phyloP scores from a whole-genome alignment of 2,329 filamentous ascomycete species.

The Aspergillus piperis region DNA sequence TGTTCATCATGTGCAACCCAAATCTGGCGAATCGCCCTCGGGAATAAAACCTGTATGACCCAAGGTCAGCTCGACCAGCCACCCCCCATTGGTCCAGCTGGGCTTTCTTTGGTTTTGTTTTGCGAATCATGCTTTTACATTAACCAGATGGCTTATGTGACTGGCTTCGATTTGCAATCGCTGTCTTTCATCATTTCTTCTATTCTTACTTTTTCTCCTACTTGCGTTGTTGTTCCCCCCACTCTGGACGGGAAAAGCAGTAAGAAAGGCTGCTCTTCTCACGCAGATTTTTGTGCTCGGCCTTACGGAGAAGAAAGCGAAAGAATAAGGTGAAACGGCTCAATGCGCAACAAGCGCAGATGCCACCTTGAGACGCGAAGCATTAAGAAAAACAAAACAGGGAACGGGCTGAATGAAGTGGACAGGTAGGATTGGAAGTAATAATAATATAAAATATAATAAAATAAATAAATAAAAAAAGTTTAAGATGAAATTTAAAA shows the following conservation, averaged over 20 bases:
- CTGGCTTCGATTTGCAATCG: constrained; percentile 8
- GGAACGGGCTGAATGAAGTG: no score
- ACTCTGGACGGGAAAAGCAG: background rate
- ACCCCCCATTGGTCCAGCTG: constrained; percentile 18
- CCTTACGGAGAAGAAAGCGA: no score
- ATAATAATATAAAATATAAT: no score
- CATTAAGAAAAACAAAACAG: no score
- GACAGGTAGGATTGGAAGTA: no score
- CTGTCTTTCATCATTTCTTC: background rate
- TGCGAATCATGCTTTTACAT: constrained; percentile 15
- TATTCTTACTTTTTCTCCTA: background rate
- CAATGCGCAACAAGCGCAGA: no score
- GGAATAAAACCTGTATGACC: constrained; percentile 13
- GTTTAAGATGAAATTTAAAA: background rate
- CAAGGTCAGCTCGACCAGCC: constrained; percentile 15
- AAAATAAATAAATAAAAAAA: background rate
- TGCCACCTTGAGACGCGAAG: no score
- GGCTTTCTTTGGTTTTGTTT: constrained; percentile 7
- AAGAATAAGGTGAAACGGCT: no score
- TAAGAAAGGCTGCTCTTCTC: no score
- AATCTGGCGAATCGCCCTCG: constrained; percentile 20
- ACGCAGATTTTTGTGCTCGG: no score
- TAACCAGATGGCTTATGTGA: constrained; percentile 9
- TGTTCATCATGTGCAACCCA: constrained; percentile 25
- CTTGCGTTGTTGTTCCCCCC: background rate